These are phyloP conservation scores for Heliosperma pusillum DNA, from an alignment of 148 eudicot genomes.

Conservation along the genomic window DNA sequence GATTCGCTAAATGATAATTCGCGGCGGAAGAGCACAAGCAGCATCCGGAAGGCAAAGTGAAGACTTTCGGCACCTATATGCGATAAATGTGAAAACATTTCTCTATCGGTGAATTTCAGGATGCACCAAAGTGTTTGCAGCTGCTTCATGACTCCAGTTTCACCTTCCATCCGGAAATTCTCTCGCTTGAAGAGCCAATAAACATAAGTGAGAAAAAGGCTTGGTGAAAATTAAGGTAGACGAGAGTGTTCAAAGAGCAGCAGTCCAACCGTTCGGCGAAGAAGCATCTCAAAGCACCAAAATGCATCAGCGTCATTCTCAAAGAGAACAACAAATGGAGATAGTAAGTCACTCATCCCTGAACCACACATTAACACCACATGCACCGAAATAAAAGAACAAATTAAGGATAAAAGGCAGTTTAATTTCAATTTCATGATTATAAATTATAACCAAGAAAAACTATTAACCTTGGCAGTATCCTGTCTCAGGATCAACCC, in stretches of 20 bases:
- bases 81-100: constrained; percentile 83
- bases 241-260: constrained; percentile 9
- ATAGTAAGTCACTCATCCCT: constrained; percentile 98
- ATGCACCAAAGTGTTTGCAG: constrained; percentile 85
- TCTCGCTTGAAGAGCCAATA: constrained; percentile 52
- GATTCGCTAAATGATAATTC: constrained; percentile 90
- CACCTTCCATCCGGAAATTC: constrained; percentile 91
- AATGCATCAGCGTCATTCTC: constrained; percentile 99
- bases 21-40: constrained; percentile 90
- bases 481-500: constrained; percentile 98
- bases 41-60: constrained; percentile 98
- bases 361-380: constrained; percentile 28
- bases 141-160: constrained; percentile 97
- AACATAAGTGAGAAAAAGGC: constrained; percentile 21
- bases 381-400: background rate
- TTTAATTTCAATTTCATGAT: background rate
- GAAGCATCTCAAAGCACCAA: constrained; percentile 99
- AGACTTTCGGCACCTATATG: constrained; percentile 96
- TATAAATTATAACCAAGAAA: constrained; percentile 9
- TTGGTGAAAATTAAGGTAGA: background rate
- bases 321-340: constrained; percentile 92
- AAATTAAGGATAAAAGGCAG: background rate
- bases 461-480: constrained; percentile 82
- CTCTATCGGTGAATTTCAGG: constrained; percentile 73
- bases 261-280: constrained; percentile 73